Evolutionary conservation across 129 eudicot genomes (phyloP).

Genomic region (Tagetes patula): DNA sequence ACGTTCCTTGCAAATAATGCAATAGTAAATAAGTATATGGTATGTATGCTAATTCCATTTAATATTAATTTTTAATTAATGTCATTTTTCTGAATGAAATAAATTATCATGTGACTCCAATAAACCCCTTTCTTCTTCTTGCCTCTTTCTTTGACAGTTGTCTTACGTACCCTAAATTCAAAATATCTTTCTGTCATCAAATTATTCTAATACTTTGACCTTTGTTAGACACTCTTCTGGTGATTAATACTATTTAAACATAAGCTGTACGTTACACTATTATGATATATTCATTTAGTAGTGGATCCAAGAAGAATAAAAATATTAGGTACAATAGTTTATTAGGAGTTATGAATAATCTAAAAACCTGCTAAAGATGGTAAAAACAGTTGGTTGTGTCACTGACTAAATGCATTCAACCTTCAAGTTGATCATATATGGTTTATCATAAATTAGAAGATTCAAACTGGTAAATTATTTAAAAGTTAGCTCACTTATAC

Average conservation of each 20-base stretch:
- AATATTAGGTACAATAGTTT: slow-evolving; percentile 6
- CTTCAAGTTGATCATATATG: neutral
- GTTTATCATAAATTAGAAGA: too few species aligned
- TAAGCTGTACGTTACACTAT: slow-evolving; percentile 9
- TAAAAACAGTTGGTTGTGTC: neutral
- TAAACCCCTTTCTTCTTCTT: slow-evolving; percentile 36
- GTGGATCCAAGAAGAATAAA: slow-evolving; percentile 2
- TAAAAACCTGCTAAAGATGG: neutral
- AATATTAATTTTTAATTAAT: slow-evolving; percentile 22
- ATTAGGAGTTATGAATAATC: slow-evolving; percentile 12
- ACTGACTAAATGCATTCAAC: neutral
- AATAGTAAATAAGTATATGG: slow-evolving; percentile 22
- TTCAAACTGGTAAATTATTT: too few species aligned
- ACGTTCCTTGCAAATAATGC: slow-evolving; percentile 40
- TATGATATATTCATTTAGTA: slow-evolving; percentile 13
- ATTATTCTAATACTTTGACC: slow-evolving; percentile 37
- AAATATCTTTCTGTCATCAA: slow-evolving; percentile 18
- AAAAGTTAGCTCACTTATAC: too few species aligned
- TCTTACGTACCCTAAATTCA: slow-evolving; percentile 32
- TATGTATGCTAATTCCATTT: slow-evolving; percentile 9
- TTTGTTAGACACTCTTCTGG: slow-evolving; percentile 34
- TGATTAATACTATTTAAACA: slow-evolving; percentile 21
- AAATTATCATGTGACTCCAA: slow-evolving; percentile 40
- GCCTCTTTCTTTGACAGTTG: slow-evolving; percentile 35
- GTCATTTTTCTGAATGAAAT: slow-evolving; percentile 28